Conservation (phyloP, 2,329 filamentous ascomycete genomes). For the Fusarium protoensiforme region DNA sequence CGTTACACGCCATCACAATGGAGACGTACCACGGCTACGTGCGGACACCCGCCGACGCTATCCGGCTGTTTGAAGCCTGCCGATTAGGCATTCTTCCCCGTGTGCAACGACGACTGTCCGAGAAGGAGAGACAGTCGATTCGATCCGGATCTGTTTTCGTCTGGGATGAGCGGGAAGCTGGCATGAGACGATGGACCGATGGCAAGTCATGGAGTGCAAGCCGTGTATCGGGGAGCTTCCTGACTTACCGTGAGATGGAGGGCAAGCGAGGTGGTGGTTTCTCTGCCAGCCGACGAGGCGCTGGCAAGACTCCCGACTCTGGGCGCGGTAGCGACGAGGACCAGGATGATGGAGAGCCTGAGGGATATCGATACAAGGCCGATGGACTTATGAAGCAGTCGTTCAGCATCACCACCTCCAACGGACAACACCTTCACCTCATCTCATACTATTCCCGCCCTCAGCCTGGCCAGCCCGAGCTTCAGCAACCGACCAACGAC, state of each 20-base stretch:
- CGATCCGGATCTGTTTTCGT: slow-evolving; percentile 97
- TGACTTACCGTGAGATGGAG: slow-evolving; percentile 99
- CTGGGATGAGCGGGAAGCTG: slow-evolving; percentile 99
- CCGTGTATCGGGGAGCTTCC: slow-evolving; percentile 94
- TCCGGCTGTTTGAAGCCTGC: slow-evolving; percentile 98
- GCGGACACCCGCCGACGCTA: slow-evolving; percentile 94
- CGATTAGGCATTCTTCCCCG: slow-evolving; percentile 87
- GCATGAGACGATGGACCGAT: slow-evolving; percentile 98
- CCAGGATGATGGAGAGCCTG: slow-evolving; percentile 84
- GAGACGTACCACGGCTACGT: slow-evolving; percentile 97
- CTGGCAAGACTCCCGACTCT: slow-evolving; percentile 85
- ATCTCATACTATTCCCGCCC: slow-evolving; percentile 96
- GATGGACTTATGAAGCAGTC: slow-evolving; percentile 99
- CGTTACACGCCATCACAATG: slow-evolving; percentile 66
- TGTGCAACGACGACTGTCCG: slow-evolving; percentile 91
- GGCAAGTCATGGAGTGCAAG: slow-evolving; percentile 99
- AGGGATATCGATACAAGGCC: slow-evolving; percentile 93
- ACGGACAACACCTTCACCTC: slow-evolving; percentile 89
- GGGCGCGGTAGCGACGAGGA: slow-evolving; percentile 85
- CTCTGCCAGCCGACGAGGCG: slow-evolving; percentile 65
- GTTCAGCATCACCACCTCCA: slow-evolving; percentile 96
- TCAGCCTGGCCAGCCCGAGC: slow-evolving; percentile 75
- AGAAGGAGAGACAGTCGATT: slow-evolving; percentile 97
- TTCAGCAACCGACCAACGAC: slow-evolving; percentile 86
- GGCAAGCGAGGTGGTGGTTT: slow-evolving; percentile 91